phyloP scores from a whole-genome alignment of 495 filamentous ascomycete species.

The Daldinia childiae region DNA sequence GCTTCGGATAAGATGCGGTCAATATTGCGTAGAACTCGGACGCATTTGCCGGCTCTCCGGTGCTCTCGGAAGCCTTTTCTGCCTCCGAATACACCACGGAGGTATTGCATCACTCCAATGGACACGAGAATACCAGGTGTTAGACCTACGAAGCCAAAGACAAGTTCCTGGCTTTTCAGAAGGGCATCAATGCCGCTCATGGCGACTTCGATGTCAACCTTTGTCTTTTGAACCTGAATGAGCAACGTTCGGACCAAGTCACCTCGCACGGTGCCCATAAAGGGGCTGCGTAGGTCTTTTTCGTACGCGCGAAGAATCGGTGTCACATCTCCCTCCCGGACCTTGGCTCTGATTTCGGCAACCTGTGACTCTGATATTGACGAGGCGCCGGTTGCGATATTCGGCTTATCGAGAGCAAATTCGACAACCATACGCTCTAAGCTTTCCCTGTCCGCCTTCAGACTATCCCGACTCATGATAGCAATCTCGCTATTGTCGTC shows the following conservation, averaged over 20 bases:
- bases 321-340: slow-evolving; percentile 91
- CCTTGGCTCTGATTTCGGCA: slow-evolving; percentile 73
- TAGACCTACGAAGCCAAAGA: slow-evolving; percentile 94
- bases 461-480: slow-evolving; percentile 90
- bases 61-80: slow-evolving; percentile 70
- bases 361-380: slow-evolving; percentile 68
- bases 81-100: slow-evolving; percentile 70
- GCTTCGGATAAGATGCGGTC: slow-evolving; percentile 81
- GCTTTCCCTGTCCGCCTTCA: slow-evolving; percentile 87
- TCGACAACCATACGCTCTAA: slow-evolving; percentile 98
- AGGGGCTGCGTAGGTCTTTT: slow-evolving; percentile 79
- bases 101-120: slow-evolving; percentile 76
- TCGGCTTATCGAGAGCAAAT: slow-evolving; percentile 82
- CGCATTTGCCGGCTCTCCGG: slow-evolving; percentile 68
- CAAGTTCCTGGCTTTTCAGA: slow-evolving; percentile 93
- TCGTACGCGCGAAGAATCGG: slow-evolving; percentile 92
- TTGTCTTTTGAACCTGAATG: slow-evolving; percentile 98
- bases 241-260: slow-evolving; percentile 90
- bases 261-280: slow-evolving; percentile 80
- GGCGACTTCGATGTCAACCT: slow-evolving; percentile 96
- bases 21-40: slow-evolving; percentile 82
- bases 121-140: slow-evolving; percentile 90
- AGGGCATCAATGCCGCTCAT: slow-evolving; percentile 93
- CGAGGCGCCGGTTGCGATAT: slow-evolving; percentile 53
- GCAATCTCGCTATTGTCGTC: slow-evolving; percentile 91